Conservation (phyloP, 257 asterid genomes). For the Primulina eburnea region DNA sequence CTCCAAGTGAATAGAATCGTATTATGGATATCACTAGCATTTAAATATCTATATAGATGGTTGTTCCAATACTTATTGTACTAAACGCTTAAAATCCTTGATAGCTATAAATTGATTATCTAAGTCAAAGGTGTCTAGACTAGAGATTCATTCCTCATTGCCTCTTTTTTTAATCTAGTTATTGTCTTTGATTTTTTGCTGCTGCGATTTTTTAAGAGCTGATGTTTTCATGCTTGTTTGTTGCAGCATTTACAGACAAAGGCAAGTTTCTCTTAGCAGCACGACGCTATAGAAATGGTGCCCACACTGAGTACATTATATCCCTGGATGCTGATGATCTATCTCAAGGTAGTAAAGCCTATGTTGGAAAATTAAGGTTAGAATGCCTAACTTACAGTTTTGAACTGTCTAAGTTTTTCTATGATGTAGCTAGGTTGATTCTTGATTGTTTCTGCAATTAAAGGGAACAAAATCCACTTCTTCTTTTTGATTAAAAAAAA, state of each 20-base stretch:
- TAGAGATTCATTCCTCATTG: background rate
- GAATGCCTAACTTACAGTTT: conserved; percentile 20
- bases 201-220: conserved; percentile 13
- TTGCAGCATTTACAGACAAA: conserved; percentile 68
- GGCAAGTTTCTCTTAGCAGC: conserved; percentile 97
- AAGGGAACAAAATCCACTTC: background rate
- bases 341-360: conserved; percentile 88
- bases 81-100: background rate
- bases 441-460: background rate
- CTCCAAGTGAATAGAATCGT: conserved; percentile 7
- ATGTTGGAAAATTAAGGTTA: conserved; percentile 92
- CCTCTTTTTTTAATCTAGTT: conserved; percentile 1
- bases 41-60: background rate
- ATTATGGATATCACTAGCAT: conserved; percentile 1
- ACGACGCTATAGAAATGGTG: conserved; percentile 68
- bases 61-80: conserved; percentile 10
- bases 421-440: background rate
- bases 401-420: conserved; percentile 3
- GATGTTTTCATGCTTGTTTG: conserved; percentile 17
- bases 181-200: background rate
- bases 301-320: conserved; percentile 76
- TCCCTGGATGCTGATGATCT: conserved; percentile 79
- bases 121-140: background rate
- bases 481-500: background rate
- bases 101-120: background rate